Percentiles rank a stretch among this genome's conserved stretches.
phyloP scores from a whole-genome alignment of 2,329 filamentous ascomycete species.

The Magnaporthales sp. region DNA sequence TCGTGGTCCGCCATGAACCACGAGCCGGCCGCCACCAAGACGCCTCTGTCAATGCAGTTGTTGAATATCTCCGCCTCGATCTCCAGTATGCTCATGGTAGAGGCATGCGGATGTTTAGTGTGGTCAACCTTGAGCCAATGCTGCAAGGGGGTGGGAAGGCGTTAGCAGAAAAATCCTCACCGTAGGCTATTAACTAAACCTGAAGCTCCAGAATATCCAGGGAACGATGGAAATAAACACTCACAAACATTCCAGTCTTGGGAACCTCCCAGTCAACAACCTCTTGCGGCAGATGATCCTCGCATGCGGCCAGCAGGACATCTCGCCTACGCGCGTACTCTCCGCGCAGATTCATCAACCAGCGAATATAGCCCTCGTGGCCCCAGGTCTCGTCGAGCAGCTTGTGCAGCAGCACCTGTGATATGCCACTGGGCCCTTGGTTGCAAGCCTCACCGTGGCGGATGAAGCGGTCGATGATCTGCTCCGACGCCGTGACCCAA shows the following conservation, averaged over 20 bases:
- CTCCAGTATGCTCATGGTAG: constrained; percentile 43
- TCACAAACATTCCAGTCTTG: constrained; percentile 88
- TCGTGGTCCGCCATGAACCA: constrained; percentile 81
- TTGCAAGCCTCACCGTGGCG: constrained; percentile 76
- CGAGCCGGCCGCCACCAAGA: constrained; percentile 74
- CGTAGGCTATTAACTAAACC: background rate
- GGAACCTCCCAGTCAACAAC: constrained; percentile 75
- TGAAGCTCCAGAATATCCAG: constrained; percentile 1
- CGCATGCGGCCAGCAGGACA: constrained; percentile 69
- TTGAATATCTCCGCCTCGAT: constrained; percentile 86
- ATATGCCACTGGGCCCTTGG: constrained; percentile 78
- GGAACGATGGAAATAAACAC: constrained; percentile 25
- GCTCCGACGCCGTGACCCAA: constrained; percentile 82
- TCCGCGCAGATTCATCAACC: constrained; percentile 73
- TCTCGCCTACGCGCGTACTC: constrained; percentile 78
- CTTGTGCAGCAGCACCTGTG: constrained; percentile 74
- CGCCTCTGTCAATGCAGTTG: constrained; percentile 63
- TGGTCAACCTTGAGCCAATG: constrained; percentile 68
- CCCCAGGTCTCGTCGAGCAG: constrained; percentile 87
- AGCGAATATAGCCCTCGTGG: constrained; percentile 79
- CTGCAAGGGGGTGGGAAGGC: constrained; percentile 22
- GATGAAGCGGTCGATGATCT: constrained; percentile 75
- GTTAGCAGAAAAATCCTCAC: background rate
- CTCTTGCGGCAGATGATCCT: constrained; percentile 63
- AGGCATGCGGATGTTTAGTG: constrained; percentile 53